Evolutionary conservation across 2,329 filamentous ascomycete genomes (phyloP), one percentile per base, ranked within the genome.

Genomic region (Cladosporium cucumerinum): DNA sequence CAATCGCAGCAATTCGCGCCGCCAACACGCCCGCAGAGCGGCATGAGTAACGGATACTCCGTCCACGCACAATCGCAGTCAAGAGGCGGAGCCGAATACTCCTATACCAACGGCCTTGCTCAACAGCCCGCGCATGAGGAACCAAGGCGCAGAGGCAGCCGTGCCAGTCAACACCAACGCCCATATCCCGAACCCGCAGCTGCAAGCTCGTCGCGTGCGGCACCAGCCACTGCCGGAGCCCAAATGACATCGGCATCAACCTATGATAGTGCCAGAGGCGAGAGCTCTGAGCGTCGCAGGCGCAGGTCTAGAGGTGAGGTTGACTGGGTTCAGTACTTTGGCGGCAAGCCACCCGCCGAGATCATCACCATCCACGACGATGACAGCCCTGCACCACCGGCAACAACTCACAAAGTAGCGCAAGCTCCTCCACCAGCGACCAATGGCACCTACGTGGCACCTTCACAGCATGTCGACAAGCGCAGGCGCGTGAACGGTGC

Each of bases 401-500:
- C 36, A 68, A 69, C 61, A 26, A 34, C 43, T 69, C 65, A 62
- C 25, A 62, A 55, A 16, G 25, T 23, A 30, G 21, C 49, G 3
- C 61, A 52, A 46, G 61, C 49, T n/a, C 57, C 57, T n/a, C 59
- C 61, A 54, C 14, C 49, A 46, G 64, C 34, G 21, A 63, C 65
- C 62, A 65, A 57, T 61, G 66, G 39, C 46, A 23, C 57, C 14
- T 57, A 60, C 23, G 57, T 60, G 28, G 28, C 63, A 23, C 49
- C 75, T 46, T 74, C 82, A 14, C 83, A 83, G 34, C 88, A 88
- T 74, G 78, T 84, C 52, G 84, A 86, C 73, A 97, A 94, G 82
- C 92, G 87, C 83, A 85, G 89, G 80, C 91, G 89, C 51, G 82
- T 93, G 65, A 88, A 73, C 64, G 71, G 68, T 26, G 68, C 55